Evolutionary conservation across 345 rosid genomes (phyloP).

Genomic region (Fremontodendron californicum): DNA sequence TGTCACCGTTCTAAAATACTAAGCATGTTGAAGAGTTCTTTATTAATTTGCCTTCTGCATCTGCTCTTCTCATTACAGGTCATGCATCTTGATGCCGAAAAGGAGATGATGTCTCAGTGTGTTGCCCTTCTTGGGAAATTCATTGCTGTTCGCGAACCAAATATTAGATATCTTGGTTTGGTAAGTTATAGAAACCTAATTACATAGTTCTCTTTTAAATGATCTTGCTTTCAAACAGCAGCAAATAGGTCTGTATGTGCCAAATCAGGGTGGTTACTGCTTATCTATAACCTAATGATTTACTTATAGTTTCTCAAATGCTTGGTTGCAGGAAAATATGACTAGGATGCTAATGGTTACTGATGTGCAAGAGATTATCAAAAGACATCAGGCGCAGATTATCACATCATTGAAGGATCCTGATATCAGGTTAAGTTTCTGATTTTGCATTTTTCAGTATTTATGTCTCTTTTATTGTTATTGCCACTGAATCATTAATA

Average conservation of each 20-base stretch:
- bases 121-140: constrained; percentile 98
- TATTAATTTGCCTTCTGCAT: constrained; percentile 8
- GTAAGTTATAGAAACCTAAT: constrained; percentile 43
- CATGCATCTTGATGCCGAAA: constrained; percentile 99
- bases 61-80: constrained; percentile 48
- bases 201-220: background rate
- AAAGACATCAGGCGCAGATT: constrained; percentile 97
- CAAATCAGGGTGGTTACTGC: background rate
- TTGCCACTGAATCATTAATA: background rate
- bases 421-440: constrained; percentile 70
- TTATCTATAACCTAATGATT: constrained; percentile 13
- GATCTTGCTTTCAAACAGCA: background rate
- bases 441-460: background rate
- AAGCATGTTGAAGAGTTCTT: background rate
- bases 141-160: constrained; percentile 98
- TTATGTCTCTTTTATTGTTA: background rate
- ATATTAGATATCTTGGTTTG: constrained; percentile 98
- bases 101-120: constrained; percentile 99
- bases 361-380: constrained; percentile 94
- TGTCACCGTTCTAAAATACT: background rate
- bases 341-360: constrained; percentile 98
- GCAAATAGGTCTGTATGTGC: background rate
- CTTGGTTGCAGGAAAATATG: constrained; percentile 83
- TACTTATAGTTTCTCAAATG: constrained; percentile 12
- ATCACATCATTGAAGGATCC: constrained; percentile 98